A percentile compares a stretch with the other conserved stretches of the same genome.
Evolutionary conservation across 2,329 filamentous ascomycete genomes (phyloP).

Genomic region (Ascochyta viciae-villosae): DNA sequence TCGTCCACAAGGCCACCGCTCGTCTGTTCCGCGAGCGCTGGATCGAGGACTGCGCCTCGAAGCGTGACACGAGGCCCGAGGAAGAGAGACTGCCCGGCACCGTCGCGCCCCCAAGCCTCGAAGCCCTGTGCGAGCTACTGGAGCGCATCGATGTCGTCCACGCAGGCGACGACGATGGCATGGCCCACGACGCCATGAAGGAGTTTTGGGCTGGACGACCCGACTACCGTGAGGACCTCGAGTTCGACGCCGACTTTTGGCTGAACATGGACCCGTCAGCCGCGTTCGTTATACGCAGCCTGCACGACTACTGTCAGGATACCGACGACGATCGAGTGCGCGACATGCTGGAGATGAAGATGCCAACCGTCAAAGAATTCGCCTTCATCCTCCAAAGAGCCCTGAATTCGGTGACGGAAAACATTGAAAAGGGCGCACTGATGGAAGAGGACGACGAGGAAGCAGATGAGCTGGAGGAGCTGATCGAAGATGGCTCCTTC

Average conservation of each 20-base stretch:
- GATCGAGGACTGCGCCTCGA: constrained; percentile 91
- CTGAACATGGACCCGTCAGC: constrained; percentile 83
- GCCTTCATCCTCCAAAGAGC: constrained; percentile 87
- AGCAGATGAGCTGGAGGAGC: constrained; percentile 74
- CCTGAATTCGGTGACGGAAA: constrained; percentile 71
- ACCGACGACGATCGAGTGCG: constrained; percentile 78
- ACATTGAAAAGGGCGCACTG: constrained; percentile 62
- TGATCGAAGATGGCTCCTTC: constrained; percentile 90
- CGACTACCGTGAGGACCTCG: constrained; percentile 76
- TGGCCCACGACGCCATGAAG: constrained; percentile 91
- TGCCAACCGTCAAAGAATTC: constrained; percentile 91
- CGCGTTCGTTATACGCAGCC: constrained; percentile 87
- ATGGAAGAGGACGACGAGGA: constrained; percentile 62
- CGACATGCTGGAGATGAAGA: constrained; percentile 83
- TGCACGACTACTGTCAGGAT: constrained; percentile 88
- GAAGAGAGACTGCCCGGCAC: constrained; percentile 59
- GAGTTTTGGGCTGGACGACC: constrained; percentile 95
- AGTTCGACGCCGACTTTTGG: constrained; percentile 79
- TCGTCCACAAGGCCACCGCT: constrained; percentile 88
- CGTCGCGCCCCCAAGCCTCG: constrained; percentile 62
- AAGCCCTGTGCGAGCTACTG: constrained; percentile 87
- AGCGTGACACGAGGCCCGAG: constrained; percentile 65
- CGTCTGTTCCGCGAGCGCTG: constrained; percentile 93
- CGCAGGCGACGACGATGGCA: constrained; percentile 86
- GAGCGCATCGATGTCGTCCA: constrained; percentile 94